Conservation (phyloP, 345 rosid species). For the Aquilaria sinensis region DNA sequence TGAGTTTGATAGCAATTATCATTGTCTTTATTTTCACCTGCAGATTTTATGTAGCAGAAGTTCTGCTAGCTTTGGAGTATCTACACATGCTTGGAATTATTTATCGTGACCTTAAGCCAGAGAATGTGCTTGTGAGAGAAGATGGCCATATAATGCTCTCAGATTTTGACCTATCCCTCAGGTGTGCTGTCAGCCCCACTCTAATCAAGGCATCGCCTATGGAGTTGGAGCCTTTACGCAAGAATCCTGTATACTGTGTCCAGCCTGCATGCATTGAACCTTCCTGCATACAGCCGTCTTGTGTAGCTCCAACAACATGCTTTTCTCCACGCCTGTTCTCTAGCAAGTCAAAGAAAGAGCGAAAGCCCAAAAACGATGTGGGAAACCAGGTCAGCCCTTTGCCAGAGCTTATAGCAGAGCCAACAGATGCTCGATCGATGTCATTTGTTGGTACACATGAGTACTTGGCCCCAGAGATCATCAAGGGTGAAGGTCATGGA, state of each 20-base stretch:
- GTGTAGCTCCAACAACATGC: slow-evolving; percentile 79
- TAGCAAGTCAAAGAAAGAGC: slow-evolving; percentile 74
- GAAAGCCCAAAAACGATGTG: slow-evolving; percentile 59
- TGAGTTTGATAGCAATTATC: background rate
- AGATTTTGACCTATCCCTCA: slow-evolving; percentile 79
- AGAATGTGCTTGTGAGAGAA: slow-evolving; percentile 66
- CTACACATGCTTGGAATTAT: slow-evolving; percentile 78
- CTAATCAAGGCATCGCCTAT: slow-evolving; percentile 53
- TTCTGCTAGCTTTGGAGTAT: slow-evolving; percentile 59
- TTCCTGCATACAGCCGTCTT: slow-evolving; percentile 80
- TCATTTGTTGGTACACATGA: slow-evolving; percentile 94
- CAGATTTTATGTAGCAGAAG: slow-evolving; percentile 78
- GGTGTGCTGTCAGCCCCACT: slow-evolving; percentile 78
- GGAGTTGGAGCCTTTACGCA: slow-evolving; percentile 63
- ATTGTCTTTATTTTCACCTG: slow-evolving; percentile 13
- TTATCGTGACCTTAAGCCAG: slow-evolving; percentile 80
- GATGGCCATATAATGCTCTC: slow-evolving; percentile 86
- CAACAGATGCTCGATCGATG: slow-evolving; percentile 90
- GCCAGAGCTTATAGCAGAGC: slow-evolving; percentile 92
- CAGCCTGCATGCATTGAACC: slow-evolving; percentile 87
- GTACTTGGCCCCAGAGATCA: slow-evolving; percentile 87
- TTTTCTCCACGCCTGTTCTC: slow-evolving; percentile 82
- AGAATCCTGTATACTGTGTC: slow-evolving; percentile 62
- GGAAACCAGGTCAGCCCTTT: slow-evolving; percentile 75
- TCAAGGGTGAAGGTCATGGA: slow-evolving; percentile 95